Conservation (phyloP, 192 early-diverging fungal genomes). For the Coemansia sp. region DNA sequence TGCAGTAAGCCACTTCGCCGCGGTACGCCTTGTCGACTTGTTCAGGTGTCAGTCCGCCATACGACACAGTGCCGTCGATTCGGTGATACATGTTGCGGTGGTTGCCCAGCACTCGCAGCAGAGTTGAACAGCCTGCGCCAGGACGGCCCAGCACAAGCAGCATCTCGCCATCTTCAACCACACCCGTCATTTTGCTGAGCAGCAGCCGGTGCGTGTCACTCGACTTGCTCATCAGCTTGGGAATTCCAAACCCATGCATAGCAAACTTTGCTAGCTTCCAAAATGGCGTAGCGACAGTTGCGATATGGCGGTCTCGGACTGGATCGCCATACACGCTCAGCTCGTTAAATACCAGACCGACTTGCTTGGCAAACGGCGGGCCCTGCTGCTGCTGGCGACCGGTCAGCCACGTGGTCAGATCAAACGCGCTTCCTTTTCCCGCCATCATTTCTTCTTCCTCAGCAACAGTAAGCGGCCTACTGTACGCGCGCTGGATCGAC, state of each 20-base stretch:
- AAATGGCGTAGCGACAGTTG: slow-evolving; percentile 38
- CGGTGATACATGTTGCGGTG: slow-evolving; percentile 54
- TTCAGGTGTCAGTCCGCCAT: slow-evolving; percentile 63
- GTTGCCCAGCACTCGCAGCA: slow-evolving; percentile 63
- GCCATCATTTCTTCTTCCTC: slow-evolving; percentile 25
- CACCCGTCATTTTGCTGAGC: slow-evolving; percentile 60
- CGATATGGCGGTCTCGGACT: slow-evolving; percentile 37
- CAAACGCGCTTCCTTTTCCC: slow-evolving; percentile 12
- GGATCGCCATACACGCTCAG: slow-evolving; percentile 38
- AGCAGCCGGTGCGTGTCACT: slow-evolving; percentile 37
- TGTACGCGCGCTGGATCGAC: slow-evolving; percentile 45
- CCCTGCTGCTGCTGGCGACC: slow-evolving; percentile 32
- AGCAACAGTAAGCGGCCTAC: slow-evolving; percentile 25
- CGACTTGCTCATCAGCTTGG: not conserved
- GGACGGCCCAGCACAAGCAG: slow-evolving; percentile 66
- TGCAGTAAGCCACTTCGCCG: slow-evolving; percentile 74
- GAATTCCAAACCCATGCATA: slow-evolving; percentile 22
- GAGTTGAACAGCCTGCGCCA: slow-evolving; percentile 64
- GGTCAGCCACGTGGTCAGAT: slow-evolving; percentile 34
- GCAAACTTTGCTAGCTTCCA: slow-evolving; percentile 27
- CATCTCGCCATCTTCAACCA: slow-evolving; percentile 71
- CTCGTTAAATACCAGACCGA: slow-evolving; percentile 45
- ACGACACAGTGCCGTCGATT: slow-evolving; percentile 60
- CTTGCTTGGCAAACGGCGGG: slow-evolving; percentile 46
- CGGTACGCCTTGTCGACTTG: slow-evolving; percentile 62